Percentiles rank a stretch among this genome's conserved stretches.
Evolutionary conservation across 2,329 filamentous ascomycete genomes (phyloP).

Genomic region (Fusarium sp.): DNA sequence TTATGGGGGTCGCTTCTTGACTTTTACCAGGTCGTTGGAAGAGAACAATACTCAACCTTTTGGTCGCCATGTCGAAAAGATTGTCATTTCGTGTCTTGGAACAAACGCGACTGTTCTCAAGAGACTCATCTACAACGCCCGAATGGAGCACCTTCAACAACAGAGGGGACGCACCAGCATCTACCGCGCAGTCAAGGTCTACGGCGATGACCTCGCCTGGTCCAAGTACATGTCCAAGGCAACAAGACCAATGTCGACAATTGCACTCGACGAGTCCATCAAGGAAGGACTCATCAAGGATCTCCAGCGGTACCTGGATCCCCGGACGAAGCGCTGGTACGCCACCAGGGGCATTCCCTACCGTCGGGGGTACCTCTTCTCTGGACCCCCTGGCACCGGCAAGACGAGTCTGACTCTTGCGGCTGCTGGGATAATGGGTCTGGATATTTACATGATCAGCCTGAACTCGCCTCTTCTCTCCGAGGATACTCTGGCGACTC

Average conservation of each 20-base stretch:
- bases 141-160: slow-evolving; percentile 19
- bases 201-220: slow-evolving; percentile 10
- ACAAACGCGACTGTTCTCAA: slow-evolving; percentile 22
- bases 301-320: slow-evolving; percentile 28
- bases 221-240: slow-evolving; percentile 29
- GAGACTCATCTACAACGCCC: slow-evolving; percentile 23
- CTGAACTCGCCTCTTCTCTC: slow-evolving; percentile 8
- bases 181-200: slow-evolving; percentile 5
- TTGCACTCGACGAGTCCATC: slow-evolving; percentile 22
- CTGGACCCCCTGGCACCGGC: slow-evolving; percentile 33
- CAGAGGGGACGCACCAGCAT: slow-evolving; percentile 27
- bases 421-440: slow-evolving; percentile 22
- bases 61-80: background rate
- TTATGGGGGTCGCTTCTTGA: slow-evolving; percentile 12
- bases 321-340: slow-evolving; percentile 30
- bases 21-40: slow-evolving; percentile 15
- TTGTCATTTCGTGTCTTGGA: slow-evolving; percentile 22
- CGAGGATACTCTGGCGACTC: slow-evolving; percentile 17
- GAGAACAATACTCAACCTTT: background rate
- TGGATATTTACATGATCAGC: slow-evolving; percentile 32
- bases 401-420: slow-evolving; percentile 33
- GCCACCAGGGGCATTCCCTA: slow-evolving; percentile 32
- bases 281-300: slow-evolving; percentile 28
- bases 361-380: slow-evolving; percentile 34
- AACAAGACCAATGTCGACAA: slow-evolving; percentile 27